These are phyloP conservation scores for Backusella sp. DNA, from an alignment of 192 early-diverging fungal species.

Conservation along the genomic window DNA sequence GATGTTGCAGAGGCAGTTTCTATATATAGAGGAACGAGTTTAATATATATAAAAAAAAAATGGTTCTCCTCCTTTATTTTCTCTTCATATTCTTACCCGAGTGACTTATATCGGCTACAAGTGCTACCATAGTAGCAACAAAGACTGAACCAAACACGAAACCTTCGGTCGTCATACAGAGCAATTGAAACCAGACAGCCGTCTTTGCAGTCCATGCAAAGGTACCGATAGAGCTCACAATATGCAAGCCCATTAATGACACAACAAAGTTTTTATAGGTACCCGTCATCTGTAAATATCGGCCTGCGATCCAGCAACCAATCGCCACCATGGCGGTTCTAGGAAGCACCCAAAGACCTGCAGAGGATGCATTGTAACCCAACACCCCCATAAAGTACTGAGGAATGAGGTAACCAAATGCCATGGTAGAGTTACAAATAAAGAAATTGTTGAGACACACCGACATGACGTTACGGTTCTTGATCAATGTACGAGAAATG, in stretches of 20 bases:
- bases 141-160: constrained; percentile 54
- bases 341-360: constrained; percentile 32
- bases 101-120: constrained; percentile 51
- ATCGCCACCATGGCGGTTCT: constrained; percentile 24
- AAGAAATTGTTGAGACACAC: constrained; percentile 65
- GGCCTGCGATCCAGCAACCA: constrained; percentile 27
- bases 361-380: constrained; percentile 28
- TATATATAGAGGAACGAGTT: not conserved
- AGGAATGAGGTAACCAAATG: constrained; percentile 15
- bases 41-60: no score
- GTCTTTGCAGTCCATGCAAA: constrained; percentile 52
- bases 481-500: constrained; percentile 58
- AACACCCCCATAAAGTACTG: constrained; percentile 32
- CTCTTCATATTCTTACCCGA: constrained; percentile 30
- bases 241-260: constrained; percentile 47
- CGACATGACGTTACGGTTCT: constrained; percentile 59
- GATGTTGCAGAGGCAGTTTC: constrained; percentile 26
- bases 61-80: no score
- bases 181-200: constrained; percentile 22
- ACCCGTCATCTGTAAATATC: constrained; percentile 20
- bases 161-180: constrained; percentile 46
- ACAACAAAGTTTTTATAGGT: constrained; percentile 33
- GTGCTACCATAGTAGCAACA: constrained; percentile 48
- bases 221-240: constrained; percentile 51
- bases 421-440: constrained; percentile 27